phyloP scores from a whole-genome alignment of 495 filamentous ascomycete genomes.

The Penicillium mononematosum region DNA sequence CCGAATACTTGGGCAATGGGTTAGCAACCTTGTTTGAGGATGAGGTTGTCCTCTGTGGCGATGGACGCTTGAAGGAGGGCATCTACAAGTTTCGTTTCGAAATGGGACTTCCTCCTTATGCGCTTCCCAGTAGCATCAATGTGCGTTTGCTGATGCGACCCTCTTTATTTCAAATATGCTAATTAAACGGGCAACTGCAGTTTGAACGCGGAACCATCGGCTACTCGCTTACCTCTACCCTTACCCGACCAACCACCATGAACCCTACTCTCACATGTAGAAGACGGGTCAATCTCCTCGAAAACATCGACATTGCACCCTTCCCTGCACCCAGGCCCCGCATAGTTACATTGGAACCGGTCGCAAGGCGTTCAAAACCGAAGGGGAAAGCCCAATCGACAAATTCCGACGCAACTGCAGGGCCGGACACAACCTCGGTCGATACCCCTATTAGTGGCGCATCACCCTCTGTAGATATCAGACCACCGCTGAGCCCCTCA shows the following conservation, averaged over 20 bases:
- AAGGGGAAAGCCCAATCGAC: conserved; percentile 39
- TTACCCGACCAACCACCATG: conserved; percentile 88
- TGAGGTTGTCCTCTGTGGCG: conserved; percentile 84
- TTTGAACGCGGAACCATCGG: conserved; percentile 94
- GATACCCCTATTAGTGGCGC: conserved; percentile 34
- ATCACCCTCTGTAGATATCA: conserved; percentile 28
- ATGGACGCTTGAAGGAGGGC: conserved; percentile 79
- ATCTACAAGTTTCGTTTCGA: conserved; percentile 94
- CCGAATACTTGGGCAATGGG: conserved; percentile 77
- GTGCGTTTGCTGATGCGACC: conserved; percentile 51
- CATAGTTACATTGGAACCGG: conserved; percentile 78
- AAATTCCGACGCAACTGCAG: conserved; percentile 32
- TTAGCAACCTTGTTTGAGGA: conserved; percentile 86
- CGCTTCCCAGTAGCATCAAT: conserved; percentile 89
- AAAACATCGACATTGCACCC: conserved; percentile 63
- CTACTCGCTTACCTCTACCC: conserved; percentile 83
- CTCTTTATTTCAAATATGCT: conserved; percentile 10
- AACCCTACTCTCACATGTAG: conserved; percentile 75
- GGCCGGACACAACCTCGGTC: conserved; percentile 37
- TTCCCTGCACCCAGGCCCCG: conserved; percentile 62
- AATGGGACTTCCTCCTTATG: conserved; percentile 71
- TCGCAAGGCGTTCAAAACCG: conserved; percentile 54
- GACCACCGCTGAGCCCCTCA: conserved; percentile 53
- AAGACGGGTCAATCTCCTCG: conserved; percentile 72
- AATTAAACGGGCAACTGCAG: conserved; percentile 44